phyloP scores from a whole-genome alignment of 768 basidiomycete species.

The Kwoniella bestiolae region DNA sequence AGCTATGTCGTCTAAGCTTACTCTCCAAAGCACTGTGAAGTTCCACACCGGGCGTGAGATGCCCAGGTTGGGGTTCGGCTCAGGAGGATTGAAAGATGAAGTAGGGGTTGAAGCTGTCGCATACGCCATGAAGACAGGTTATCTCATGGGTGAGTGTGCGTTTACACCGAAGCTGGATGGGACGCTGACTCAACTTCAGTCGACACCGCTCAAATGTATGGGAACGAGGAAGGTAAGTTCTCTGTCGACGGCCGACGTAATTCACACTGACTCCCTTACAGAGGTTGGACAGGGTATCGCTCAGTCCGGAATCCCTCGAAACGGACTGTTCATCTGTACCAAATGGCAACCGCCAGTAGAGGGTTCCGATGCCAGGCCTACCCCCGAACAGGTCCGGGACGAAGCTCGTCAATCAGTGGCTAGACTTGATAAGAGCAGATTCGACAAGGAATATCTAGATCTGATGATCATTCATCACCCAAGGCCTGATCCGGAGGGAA shows the following conservation, averaged over 20 bases:
- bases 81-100: slow-evolving; percentile 22
- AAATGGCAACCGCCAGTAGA: slow-evolving; percentile 23
- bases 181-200: slow-evolving; percentile 21
- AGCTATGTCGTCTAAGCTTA: slow-evolving; percentile 8
- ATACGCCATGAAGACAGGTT: slow-evolving; percentile 21
- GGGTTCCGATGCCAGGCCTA: slow-evolving; percentile 8
- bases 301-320: slow-evolving; percentile 1
- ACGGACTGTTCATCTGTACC: slow-evolving; percentile 18
- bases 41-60: slow-evolving; percentile 23
- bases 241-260: too few species aligned
- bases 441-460: slow-evolving; percentile 39
- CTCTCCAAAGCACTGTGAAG: slow-evolving; percentile 10
- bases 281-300: slow-evolving; percentile 19
- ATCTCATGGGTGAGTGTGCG: slow-evolving; percentile 23
- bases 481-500: slow-evolving; percentile 36
- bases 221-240: slow-evolving; percentile 47
- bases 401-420: slow-evolving; percentile 9
- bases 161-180: too few species aligned
- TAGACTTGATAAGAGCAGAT: slow-evolving; percentile 13
- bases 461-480: slow-evolving; percentile 34
- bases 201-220: slow-evolving; percentile 43
- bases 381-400: slow-evolving; percentile 25
- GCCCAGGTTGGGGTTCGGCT: slow-evolving; percentile 25
- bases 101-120: slow-evolving; percentile 19
- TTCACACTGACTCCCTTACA: too few species aligned